Conservation (phyloP, 495 filamentous ascomycete genomes). For the Jackrogersella minutella region DNA sequence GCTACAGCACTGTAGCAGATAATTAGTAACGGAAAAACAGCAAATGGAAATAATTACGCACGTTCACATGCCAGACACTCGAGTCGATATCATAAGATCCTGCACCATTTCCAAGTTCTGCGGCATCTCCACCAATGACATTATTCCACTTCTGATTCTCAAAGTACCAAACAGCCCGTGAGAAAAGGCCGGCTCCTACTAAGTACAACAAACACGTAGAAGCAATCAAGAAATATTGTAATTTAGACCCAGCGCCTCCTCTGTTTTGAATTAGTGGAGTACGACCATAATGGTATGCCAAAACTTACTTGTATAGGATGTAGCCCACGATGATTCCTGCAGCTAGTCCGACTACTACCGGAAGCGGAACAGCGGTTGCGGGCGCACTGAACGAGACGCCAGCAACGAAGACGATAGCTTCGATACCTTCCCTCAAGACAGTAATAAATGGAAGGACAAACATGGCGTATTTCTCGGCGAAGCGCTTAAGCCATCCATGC, state of each 20-base stretch:
- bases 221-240: slow-evolving; percentile 81
- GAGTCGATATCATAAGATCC: slow-evolving; percentile 87
- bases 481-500: slow-evolving; percentile 63
- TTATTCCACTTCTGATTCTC: slow-evolving; percentile 72
- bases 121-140: slow-evolving; percentile 72
- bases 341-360: slow-evolving; percentile 71
- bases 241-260: slow-evolving; percentile 62
- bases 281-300: not conserved
- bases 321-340: slow-evolving; percentile 72
- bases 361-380: slow-evolving; percentile 74
- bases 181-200: slow-evolving; percentile 85
- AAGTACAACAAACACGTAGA: slow-evolving; percentile 88
- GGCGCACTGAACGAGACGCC: slow-evolving; percentile 81
- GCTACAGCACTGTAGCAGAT: slow-evolving; percentile 70
- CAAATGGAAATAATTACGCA: slow-evolving; percentile 48
- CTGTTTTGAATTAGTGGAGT: slow-evolving; percentile 37
- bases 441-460: slow-evolving; percentile 85
- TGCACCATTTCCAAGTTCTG: slow-evolving; percentile 76
- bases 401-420: slow-evolving; percentile 82
- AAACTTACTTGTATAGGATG: slow-evolving; percentile 76
- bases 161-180: slow-evolving; percentile 76
- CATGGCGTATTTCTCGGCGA: slow-evolving; percentile 80
- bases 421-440: slow-evolving; percentile 81
- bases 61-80: slow-evolving; percentile 92
- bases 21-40: not conserved